These are phyloP conservation scores for Kockiozyma suomiensis DNA, from an alignment of 805 yeast genomes.

Conservation along the genomic window DNA sequence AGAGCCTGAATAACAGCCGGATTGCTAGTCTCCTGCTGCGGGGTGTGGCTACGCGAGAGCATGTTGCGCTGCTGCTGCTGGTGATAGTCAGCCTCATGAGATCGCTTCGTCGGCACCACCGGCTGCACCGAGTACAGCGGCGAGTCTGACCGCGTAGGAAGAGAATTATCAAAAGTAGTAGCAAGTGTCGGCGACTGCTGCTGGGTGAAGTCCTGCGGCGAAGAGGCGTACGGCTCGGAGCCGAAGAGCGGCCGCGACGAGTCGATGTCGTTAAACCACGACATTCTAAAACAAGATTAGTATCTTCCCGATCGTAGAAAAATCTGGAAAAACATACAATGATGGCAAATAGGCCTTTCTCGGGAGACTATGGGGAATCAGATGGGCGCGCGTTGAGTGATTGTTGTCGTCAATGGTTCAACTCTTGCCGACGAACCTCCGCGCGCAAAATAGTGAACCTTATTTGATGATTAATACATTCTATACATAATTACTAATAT, in stretches of 20 bases:
- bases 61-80: conserved; percentile 13
- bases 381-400: too few relatives aligned
- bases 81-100: conserved; percentile 9
- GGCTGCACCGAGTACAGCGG: conserved; percentile 25
- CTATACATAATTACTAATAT: neutral
- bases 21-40: conserved; percentile 9
- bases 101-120: conserved; percentile 23
- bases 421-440: too few relatives aligned
- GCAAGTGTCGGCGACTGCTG: conserved; percentile 24
- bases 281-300: conserved; percentile 7
- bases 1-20: conserved; percentile 8
- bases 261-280: conserved; percentile 21
- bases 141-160: conserved; percentile 22
- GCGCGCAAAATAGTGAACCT: neutral
- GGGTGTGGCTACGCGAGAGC: conserved; percentile 18
- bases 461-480: neutral
- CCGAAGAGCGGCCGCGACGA: conserved; percentile 16
- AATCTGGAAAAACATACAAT: too few relatives aligned
- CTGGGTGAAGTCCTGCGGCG: conserved; percentile 10
- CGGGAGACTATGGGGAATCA: too few relatives aligned
- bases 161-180: neutral
- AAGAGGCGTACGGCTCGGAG: conserved; percentile 9
- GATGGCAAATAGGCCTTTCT: too few relatives aligned
- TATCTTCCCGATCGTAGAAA: neutral
- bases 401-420: too few relatives aligned